Base-by-base conservation (phyloP, 1,284 basidiomycete genomes). In the Pterula multifida region DNA sequence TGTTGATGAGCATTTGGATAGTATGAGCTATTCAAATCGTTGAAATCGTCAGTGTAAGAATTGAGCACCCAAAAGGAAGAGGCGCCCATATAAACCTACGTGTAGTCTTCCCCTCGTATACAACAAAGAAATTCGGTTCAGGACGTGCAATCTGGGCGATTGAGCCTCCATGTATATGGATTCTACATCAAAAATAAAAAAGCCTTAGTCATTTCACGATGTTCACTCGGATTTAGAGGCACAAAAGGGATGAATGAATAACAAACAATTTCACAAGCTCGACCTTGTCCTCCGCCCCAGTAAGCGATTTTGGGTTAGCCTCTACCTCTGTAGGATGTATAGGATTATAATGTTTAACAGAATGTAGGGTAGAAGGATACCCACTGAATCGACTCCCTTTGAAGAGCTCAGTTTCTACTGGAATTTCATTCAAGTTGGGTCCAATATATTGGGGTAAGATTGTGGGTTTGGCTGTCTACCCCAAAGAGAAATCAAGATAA, bases 81-180 rank as follows among this genome's bases (percentile, higher is more conserved):
- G 17, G 23, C 11, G 23, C n/a, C 6, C 6, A 17, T 9, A 13
- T 25, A n/a, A 47, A 24, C 45, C 6, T n/a, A 25, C 45, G 45
- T 23, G 9, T 25, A 23, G 19, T 13, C 26, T 28, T 24, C 12
- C 45, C 26, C 6, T 24, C 23, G 24, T 17, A 47, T 6, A 28
- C 45, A 4, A 47, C 24, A 3, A 47, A 13, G 45, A 47, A 28
- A 13, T 47, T 47, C 6, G 15, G 13, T 6, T 13, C 45, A 25
- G 45, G 23, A 13, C 45, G 45, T 47, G 71, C 73, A 2, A 85
- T 72, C 61, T 90, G 87, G 1, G 76, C 73, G 57, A 79, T 80
- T 4, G 68, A 72, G 1, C 91, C 92, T 1, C 92, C 90, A 57
- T 94, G 72, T 3, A 77, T 73, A 55, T 81, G 75, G 45, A 95